A percentile compares a stretch with the other conserved stretches of the same genome.
phyloP scores from a whole-genome alignment of 441 rosid genomes.

The Melastoma candidum region DNA sequence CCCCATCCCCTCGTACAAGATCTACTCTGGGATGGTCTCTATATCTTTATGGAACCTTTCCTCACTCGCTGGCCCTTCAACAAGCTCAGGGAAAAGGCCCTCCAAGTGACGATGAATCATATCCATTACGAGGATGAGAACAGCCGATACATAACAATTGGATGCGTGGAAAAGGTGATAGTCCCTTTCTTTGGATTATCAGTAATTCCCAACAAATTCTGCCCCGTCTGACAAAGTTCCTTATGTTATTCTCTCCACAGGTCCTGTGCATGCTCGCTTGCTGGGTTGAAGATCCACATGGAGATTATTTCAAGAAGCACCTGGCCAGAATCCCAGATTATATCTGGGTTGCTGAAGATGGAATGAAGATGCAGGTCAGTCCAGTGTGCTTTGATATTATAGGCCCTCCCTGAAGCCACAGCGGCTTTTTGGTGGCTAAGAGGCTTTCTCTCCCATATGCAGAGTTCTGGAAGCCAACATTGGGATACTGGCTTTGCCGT shows the following conservation, averaged over 20 bases:
- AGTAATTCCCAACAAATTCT: no score
- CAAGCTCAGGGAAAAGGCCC: constrained; percentile 18
- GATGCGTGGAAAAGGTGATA: constrained; percentile 13
- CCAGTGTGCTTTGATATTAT: neutral
- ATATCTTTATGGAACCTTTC: constrained; percentile 14
- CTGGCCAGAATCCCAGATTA: constrained; percentile 16
- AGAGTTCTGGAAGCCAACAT: constrained; percentile 18
- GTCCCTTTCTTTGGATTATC: no score
- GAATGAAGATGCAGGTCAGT: constrained; percentile 19
- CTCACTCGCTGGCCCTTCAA: constrained; percentile 19
- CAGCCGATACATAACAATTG: constrained; percentile 20
- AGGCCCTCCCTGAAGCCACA: neutral
- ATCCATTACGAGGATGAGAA: constrained; percentile 20
- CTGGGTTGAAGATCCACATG: constrained; percentile 18
- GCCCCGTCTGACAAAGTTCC: neutral
- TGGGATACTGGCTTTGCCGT: constrained; percentile 17
- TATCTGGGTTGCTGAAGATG: constrained; percentile 19
- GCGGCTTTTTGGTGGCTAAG: neutral
- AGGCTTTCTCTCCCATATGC: neutral
- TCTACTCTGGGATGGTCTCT: constrained; percentile 17
- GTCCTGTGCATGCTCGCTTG: constrained; percentile 19
- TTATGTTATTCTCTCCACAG: neutral
- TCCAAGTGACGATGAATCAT: constrained; percentile 19
- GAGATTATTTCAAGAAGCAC: constrained; percentile 19
- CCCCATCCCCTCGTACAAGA: constrained; percentile 18